Conservation (phyloP, 2,329 filamentous ascomycete species). For the Beauveria brongniartii region DNA sequence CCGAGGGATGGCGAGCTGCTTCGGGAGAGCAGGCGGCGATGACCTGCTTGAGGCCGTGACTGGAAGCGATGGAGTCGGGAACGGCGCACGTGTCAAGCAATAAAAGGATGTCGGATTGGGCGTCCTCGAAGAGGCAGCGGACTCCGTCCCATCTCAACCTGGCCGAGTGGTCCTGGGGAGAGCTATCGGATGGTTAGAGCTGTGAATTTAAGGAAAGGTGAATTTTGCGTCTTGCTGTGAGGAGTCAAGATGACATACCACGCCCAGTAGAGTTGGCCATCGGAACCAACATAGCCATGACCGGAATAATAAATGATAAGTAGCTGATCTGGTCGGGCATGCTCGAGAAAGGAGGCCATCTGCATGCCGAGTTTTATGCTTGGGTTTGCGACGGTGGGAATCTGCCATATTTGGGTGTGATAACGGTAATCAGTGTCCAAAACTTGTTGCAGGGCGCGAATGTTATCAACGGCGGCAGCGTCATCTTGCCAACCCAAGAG, state of each 20-base stretch:
- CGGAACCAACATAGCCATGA: slow-evolving; percentile 48
- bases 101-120: slow-evolving; percentile 54
- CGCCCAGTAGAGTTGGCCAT: slow-evolving; percentile 58
- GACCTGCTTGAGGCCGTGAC: slow-evolving; percentile 51
- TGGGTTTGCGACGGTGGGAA: slow-evolving; percentile 51
- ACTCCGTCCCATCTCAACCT: slow-evolving; percentile 58
- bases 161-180: slow-evolving; percentile 44
- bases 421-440: slow-evolving; percentile 54
- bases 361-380: slow-evolving; percentile 54
- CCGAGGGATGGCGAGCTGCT: slow-evolving; percentile 18
- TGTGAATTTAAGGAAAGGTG: slow-evolving; percentile 11
- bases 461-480: slow-evolving; percentile 41
- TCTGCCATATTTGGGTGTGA: slow-evolving; percentile 51
- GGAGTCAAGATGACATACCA: slow-evolving; percentile 38
- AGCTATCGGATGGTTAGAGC: slow-evolving; percentile 42
- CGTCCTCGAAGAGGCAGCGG: slow-evolving; percentile 53
- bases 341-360: slow-evolving; percentile 52
- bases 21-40: slow-evolving; percentile 53
- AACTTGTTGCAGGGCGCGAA: slow-evolving; percentile 47
- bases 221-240: background rate
- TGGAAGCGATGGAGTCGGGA: slow-evolving; percentile 43
- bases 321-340: slow-evolving; percentile 49
- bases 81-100: slow-evolving; percentile 54
- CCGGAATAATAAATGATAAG: slow-evolving; percentile 59
- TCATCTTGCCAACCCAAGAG: slow-evolving; percentile 58